Evolutionary conservation across 2,329 filamentous ascomycete species (phyloP), one percentile per base, ranked within the genome.

Genomic region (Albifimbria verrucaria): DNA sequence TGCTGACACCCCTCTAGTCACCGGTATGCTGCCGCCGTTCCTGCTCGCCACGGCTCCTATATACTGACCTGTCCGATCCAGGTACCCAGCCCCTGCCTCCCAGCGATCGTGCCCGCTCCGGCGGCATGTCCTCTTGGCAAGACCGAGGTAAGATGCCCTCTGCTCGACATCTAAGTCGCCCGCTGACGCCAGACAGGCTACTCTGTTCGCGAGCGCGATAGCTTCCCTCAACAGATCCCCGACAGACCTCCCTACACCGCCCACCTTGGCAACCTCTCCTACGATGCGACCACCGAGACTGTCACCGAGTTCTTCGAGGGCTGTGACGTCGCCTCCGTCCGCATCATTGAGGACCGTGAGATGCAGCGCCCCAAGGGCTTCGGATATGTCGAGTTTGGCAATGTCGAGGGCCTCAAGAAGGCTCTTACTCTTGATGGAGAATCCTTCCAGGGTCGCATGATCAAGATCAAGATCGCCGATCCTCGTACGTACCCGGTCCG

Each of bases 361-460:
- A 89, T 94, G 68, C 86, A 88, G 72, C 92, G 92, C 67, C 94
- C 94, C 60, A 99, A 99, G 79, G 94, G 94, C 48, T 99, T 99
- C 66, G 94, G 93, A 57, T 99, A 99, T 71, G 93, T 96, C 60
- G 94, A 99, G 72, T 99, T 99, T 66, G 85, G 81, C 60, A 87
- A 85, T 49, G 77, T 94, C 44, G 93, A 97, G 48, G 93, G 93
- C 55, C 78, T 99, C 66, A 95, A 96, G 79, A 88, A 92, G 74
- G 94, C 94, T 52, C 82, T 99, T 59, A 84, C 86, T 54, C 82
- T 94, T 58, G 92, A 92, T 65, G 90, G 91, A 64, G 80, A 85
- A 56, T 86, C 84, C 54, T 92, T 97, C 72, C 88, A 95, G 71
- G 92, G 92, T 62, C 88, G 94, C 62, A 89, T 87, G 68, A 92